phyloP scores from a whole-genome alignment of 176 grass and related monocot species.

The Rhipidocladum racemiflorum region DNA sequence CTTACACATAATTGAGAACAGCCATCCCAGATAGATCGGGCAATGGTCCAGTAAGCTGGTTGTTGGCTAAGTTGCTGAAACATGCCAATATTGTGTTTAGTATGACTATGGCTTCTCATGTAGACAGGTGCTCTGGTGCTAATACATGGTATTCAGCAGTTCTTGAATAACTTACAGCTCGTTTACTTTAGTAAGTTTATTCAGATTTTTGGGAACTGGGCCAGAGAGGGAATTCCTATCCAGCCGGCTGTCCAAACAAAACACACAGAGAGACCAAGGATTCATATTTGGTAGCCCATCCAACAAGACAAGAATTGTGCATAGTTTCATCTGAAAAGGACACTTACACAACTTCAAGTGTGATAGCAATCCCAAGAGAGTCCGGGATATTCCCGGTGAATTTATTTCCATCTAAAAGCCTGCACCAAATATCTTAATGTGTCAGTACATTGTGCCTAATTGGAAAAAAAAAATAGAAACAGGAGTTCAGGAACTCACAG shows the following conservation, averaged over 20 bases:
- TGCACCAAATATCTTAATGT: slow-evolving; percentile 26
- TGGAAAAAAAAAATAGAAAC: neutral
- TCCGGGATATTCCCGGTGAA: slow-evolving; percentile 68
- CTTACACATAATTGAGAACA: slow-evolving; percentile 78
- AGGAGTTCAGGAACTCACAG: slow-evolving; percentile 52
- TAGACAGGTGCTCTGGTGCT: neutral
- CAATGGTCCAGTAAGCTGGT: slow-evolving; percentile 63
- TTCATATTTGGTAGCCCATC: neutral
- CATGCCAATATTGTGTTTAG: neutral
- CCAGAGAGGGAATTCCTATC: slow-evolving; percentile 71
- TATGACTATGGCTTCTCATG: neutral
- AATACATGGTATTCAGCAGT: neutral
- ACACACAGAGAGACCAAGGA: neutral
- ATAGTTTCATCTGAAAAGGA: neutral
- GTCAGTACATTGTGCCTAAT: neutral
- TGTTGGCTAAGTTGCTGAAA: slow-evolving; percentile 90
- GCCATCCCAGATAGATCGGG: slow-evolving; percentile 71
- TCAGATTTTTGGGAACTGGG: slow-evolving; percentile 65
- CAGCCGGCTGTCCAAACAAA: slow-evolving; percentile 57
- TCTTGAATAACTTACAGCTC: slow-evolving; percentile 72
- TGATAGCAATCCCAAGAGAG: slow-evolving; percentile 64
- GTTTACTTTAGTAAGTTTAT: slow-evolving; percentile 58
- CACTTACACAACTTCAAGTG: slow-evolving; percentile 84
- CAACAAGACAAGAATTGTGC: neutral
- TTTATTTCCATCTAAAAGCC: slow-evolving; percentile 85